Evolutionary conservation across 495 filamentous ascomycete genomes (phyloP).

Genomic region (Annulohypoxylon maeteangense): DNA sequence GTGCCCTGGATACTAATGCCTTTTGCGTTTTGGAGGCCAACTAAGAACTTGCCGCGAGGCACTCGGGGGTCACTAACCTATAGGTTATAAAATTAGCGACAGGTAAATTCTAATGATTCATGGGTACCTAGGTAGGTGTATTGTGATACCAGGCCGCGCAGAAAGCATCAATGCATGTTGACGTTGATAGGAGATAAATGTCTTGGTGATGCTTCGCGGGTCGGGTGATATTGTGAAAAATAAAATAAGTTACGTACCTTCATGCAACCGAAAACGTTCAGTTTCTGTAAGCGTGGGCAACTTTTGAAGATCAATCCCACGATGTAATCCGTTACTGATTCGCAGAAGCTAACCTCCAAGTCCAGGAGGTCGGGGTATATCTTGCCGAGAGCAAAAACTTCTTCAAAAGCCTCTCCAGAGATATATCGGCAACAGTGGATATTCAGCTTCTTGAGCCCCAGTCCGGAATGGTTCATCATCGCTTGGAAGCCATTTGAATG

Average conservation of each 20-base stretch:
- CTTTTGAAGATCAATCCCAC: conserved; percentile 76
- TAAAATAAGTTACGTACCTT: conserved; percentile 50
- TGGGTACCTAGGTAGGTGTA: neutral
- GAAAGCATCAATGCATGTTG: too few species aligned
- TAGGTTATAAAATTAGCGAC: conserved; percentile 33
- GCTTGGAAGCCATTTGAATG: conserved; percentile 77
- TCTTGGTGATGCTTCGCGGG: too few species aligned
- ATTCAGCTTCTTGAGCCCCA: conserved; percentile 69
- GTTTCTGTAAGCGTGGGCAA: conserved; percentile 75
- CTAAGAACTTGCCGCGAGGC: conserved; percentile 76
- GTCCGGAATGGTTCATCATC: conserved; percentile 85
- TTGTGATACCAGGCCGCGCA: too few species aligned
- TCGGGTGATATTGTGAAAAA: neutral
- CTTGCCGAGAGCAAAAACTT: conserved; percentile 70
- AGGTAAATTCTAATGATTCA: too few species aligned
- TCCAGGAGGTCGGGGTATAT: conserved; percentile 72
- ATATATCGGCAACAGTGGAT: conserved; percentile 85
- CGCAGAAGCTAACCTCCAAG: conserved; percentile 83
- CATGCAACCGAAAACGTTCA: conserved; percentile 88
- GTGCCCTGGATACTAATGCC: conserved; percentile 65
- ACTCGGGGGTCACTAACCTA: conserved; percentile 72
- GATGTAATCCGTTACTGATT: conserved; percentile 76
- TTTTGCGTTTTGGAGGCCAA: conserved; percentile 77
- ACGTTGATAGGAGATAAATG: too few species aligned
- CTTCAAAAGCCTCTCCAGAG: conserved; percentile 69